These are phyloP conservation scores for Triangularia verruculosa DNA, from an alignment of 2,329 filamentous ascomycete species.

Conservation along the genomic window DNA sequence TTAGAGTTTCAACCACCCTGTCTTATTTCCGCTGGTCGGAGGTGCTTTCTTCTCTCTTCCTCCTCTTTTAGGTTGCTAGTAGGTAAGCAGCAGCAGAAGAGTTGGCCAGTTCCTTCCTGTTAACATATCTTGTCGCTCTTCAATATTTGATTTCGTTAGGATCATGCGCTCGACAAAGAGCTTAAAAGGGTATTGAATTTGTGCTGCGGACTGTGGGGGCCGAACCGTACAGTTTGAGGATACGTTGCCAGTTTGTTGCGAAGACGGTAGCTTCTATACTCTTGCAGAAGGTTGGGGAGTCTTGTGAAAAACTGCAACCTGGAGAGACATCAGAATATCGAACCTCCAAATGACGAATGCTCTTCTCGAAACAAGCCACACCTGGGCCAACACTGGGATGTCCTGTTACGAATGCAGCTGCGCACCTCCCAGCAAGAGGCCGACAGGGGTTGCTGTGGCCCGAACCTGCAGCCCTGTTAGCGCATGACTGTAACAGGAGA, in stretches of 20 bases:
- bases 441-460: constrained; percentile 7
- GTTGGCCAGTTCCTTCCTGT: neutral
- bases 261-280: neutral
- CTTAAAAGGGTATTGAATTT: neutral
- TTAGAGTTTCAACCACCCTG: constrained; percentile 9
- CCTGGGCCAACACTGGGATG: constrained; percentile 4
- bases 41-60: neutral
- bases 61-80: neutral
- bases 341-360: neutral
- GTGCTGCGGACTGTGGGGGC: neutral
- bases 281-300: neutral
- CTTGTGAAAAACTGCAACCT: neutral
- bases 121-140: neutral
- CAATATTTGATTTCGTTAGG: neutral
- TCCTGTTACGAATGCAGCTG: constrained; percentile 9
- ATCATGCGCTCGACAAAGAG: neutral
- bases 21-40: neutral
- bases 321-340: neutral
- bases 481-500: constrained; percentile 5
- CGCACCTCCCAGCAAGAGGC: neutral
- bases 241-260: neutral
- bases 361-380: constrained; percentile 2
- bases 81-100: neutral
- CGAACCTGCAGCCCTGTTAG: neutral
- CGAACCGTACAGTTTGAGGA: neutral